phyloP scores from a whole-genome alignment of 2,329 filamentous ascomycete genomes.

The Coniochaeta hoffmannii region DNA sequence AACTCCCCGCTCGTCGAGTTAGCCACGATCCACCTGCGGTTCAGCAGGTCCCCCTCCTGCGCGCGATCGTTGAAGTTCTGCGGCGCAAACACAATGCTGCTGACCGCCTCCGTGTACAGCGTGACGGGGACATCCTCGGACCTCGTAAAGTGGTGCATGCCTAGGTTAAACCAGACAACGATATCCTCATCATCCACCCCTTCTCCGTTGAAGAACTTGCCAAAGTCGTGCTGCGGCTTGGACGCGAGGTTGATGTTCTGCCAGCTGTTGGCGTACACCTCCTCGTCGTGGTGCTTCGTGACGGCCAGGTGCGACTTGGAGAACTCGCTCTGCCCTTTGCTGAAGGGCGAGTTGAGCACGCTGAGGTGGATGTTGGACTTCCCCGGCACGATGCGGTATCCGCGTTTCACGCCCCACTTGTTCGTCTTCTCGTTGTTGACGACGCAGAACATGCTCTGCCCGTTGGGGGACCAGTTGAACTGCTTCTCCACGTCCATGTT shows the following conservation, averaged over 20 bases:
- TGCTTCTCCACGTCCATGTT: constrained; percentile 17
- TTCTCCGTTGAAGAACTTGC: constrained; percentile 35
- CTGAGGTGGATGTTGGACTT: constrained; percentile 26
- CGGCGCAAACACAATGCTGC: constrained; percentile 23
- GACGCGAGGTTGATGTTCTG: constrained; percentile 23
- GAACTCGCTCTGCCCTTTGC: constrained; percentile 8
- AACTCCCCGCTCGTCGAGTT: constrained; percentile 16
- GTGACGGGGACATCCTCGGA: constrained; percentile 28
- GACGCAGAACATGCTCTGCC: constrained; percentile 29
- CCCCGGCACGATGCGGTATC: constrained; percentile 33
- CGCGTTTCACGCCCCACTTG: constrained; percentile 30
- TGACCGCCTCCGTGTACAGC: constrained; percentile 23
- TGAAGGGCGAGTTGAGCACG: constrained; percentile 25
- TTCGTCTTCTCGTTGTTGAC: constrained; percentile 27
- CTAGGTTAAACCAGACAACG: constrained; percentile 43
- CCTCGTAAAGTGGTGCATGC: constrained; percentile 41
- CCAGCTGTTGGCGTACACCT: constrained; percentile 27
- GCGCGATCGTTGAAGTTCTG: constrained; percentile 24
- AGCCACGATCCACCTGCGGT: constrained; percentile 23
- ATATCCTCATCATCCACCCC: constrained; percentile 29
- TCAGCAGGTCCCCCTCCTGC: constrained; percentile 28
- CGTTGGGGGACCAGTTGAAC: constrained; percentile 27
- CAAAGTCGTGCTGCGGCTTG: constrained; percentile 33
- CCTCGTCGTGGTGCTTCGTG: constrained; percentile 35
- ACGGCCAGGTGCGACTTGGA: constrained; percentile 28